Conservation (phyloP, 1,284 basidiomycete species). For the Rhizoctonia solani region DNA sequence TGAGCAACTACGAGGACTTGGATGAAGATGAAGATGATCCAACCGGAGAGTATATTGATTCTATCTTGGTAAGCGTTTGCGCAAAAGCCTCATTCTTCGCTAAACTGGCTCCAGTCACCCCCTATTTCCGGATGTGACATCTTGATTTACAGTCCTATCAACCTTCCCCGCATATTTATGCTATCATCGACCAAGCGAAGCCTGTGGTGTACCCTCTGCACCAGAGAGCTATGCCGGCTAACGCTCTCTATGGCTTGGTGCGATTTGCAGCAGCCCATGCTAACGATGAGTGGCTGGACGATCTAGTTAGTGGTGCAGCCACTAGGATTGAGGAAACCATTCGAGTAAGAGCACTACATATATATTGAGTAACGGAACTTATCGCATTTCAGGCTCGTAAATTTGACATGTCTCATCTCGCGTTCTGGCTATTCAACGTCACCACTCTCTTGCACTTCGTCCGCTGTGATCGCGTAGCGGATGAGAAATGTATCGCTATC, state of each 20-base stretch:
- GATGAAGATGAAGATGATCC: conserved; percentile 55
- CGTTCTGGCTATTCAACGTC: conserved; percentile 95
- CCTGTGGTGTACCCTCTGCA: conserved; percentile 48
- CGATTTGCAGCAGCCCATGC: conserved; percentile 85
- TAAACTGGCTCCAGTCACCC: conserved; percentile 50
- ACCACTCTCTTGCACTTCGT: conserved; percentile 89
- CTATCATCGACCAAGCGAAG: conserved; percentile 47
- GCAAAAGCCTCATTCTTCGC: conserved; percentile 49
- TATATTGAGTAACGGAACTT: neutral
- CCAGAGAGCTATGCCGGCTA: conserved; percentile 78
- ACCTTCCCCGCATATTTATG: conserved; percentile 37
- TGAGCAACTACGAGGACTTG: conserved; percentile 47
- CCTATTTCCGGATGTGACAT: conserved; percentile 35
- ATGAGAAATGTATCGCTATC: conserved; percentile 74
- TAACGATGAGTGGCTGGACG: conserved; percentile 88
- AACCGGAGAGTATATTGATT: conserved; percentile 50
- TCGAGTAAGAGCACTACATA: conserved; percentile 66
- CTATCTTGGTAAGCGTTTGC: conserved; percentile 44
- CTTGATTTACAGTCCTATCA: conserved; percentile 40
- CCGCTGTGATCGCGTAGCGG: conserved; percentile 77
- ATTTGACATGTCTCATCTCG: conserved; percentile 82
- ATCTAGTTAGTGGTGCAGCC: conserved; percentile 86
- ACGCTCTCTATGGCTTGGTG: conserved; percentile 80
- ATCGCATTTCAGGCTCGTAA: conserved; percentile 63
- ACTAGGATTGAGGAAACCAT: conserved; percentile 91